Evolutionary conservation across 2,329 filamentous ascomycete genomes (phyloP).

Genomic region (Acephala macrosclerotiorum): DNA sequence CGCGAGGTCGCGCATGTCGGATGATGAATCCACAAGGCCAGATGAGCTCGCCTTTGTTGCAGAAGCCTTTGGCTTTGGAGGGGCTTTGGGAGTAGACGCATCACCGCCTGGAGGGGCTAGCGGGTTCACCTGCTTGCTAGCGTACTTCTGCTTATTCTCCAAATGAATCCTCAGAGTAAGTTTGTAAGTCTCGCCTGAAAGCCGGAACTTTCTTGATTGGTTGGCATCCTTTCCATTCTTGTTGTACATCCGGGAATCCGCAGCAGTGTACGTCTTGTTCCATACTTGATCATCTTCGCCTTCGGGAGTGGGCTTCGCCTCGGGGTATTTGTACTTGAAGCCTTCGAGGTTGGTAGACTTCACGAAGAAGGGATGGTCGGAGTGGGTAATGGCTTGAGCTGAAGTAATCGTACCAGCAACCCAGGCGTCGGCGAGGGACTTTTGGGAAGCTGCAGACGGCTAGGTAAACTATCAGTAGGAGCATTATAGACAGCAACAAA

Average conservation of each 20-base stretch:
- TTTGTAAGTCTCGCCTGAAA: conserved; percentile 36
- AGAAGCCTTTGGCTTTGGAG: conserved; percentile 26
- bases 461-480: background rate
- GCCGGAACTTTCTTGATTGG: conserved; percentile 38
- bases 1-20: background rate
- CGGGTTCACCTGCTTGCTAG: conserved; percentile 10
- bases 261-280: conserved; percentile 44
- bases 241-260: conserved; percentile 44
- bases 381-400: conserved; percentile 15
- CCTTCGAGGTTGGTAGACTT: conserved; percentile 33
- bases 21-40: background rate
- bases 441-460: background rate
- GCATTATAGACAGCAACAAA: background rate
- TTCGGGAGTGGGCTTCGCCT: conserved; percentile 41
- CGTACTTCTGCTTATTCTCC: conserved; percentile 40
- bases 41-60: conserved; percentile 18
- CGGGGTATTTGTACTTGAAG: conserved; percentile 44
- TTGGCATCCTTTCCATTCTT: conserved; percentile 37
- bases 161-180: conserved; percentile 37
- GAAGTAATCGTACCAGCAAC: conserved; percentile 1
- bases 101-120: conserved; percentile 7
- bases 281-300: conserved; percentile 41
- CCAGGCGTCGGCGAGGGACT: background rate
- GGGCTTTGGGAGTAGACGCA: conserved; percentile 22
- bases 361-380: conserved; percentile 21